Evolutionary conservation across 2,329 filamentous ascomycete genomes (phyloP), one percentile per base, ranked within the genome.

Genomic region (Sclerotinia glacialis): DNA sequence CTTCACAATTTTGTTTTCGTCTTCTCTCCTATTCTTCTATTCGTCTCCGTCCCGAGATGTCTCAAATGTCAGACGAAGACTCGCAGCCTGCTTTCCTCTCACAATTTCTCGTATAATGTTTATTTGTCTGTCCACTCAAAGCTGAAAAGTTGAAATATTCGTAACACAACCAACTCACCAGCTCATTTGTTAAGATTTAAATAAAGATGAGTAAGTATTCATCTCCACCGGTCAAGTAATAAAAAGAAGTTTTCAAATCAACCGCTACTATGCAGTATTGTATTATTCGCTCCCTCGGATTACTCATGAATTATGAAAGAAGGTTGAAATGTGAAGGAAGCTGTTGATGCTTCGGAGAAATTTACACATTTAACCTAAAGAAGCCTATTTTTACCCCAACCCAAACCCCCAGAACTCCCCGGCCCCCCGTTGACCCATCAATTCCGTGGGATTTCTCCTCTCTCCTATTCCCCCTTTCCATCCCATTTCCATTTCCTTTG

Each of bases 241-340:
- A 55, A 40, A 40, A 47, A 47, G 37, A 23, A 21, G 7, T 5
- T 53, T 23, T 47, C 28, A 34, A 34, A 16, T 42, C 31, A 26
- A 46, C 34, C 7, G 56, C 64, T 52, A 34, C 64, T 65, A 52
- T 44, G 44, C 52, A 37, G 37, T 5, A 54, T 40, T 54, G 9
- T 42, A 28, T 42, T 31, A n/a, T n/a, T 40, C 37, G 14, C 37
- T 44, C 28, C 7, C 34, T n/a, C 6, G 6, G 26, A 40, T 42
- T 14, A 42, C 6, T 40, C 12, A 54, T 44, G 23, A 4, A 31
- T n/a, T n/a, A 21, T 54, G 28, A 44, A 42, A 4, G 23, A 63
- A 42, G 9, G 47, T 28, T 63, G 21, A 63, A 53, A 63, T 11
- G 16, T 40, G 21, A 54, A 46, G 44, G 21, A 54, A 40, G 31